Base-by-base conservation (phyloP, 441 rosid genomes). In the Populus hybrid region DNA sequence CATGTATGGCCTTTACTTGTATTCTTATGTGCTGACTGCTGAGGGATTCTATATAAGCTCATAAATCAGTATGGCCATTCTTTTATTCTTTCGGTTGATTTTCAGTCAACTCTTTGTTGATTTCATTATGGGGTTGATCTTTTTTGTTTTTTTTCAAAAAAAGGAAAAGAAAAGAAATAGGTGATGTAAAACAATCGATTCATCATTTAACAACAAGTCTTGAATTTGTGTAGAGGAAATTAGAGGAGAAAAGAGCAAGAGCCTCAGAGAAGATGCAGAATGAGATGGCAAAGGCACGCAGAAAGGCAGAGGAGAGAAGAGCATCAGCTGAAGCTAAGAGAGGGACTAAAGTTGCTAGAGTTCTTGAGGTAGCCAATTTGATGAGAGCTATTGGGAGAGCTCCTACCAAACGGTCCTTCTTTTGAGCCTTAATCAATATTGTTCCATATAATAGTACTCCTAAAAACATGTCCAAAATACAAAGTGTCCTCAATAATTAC, bases 181-280 rank as follows among this genome's bases (percentile, higher is more conserved):
- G n/a, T 53, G 61, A 53, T 16, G 21, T 0, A 53, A 53, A 18
- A 53, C 21, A 53, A 46, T 46, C 53, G 4, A 30, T 66, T 23
- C 69, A 10, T 66, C 7, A 23, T 30, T 66, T 66, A 4, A 66
- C 69, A 30, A 66, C 34, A 14, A 23, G 3, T 66, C 34, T 26
- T 66, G 6, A 66, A 66, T 75, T 23, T 72, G 67, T 79, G 84
- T 71, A 95, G 99, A 95, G 99, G 89, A 95, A 92, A 76, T 80
- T 95, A 59, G 99, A 95, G 79, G 98, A 95, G 87, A 95, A 90
- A 73, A 90, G 95, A 69, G 97, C 88, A 4, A 88, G 80, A 78
- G 98, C 98, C 1, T 28, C 83, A 24, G 99, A 93, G 88, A 95
- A 95, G 88, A 95, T 94, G 87, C 93, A 95, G 79, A 95, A 93